phyloP scores from a whole-genome alignment of 1,139 yeast genomes.

The Protomyces inouyei region DNA sequence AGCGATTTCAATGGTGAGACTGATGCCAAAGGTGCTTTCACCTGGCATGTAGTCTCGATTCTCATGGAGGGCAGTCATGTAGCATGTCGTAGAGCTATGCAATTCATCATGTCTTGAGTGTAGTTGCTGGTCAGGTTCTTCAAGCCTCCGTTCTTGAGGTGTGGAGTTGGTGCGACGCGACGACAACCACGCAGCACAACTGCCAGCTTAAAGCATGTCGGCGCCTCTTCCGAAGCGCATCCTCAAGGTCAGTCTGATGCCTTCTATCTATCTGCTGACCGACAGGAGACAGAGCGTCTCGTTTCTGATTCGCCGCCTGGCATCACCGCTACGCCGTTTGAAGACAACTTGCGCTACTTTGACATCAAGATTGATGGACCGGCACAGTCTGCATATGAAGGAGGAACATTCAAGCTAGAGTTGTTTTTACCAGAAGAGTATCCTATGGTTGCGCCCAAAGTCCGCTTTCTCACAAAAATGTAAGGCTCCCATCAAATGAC shows the following conservation, averaged over 20 bases:
- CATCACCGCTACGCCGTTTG: slow-evolving; percentile 85
- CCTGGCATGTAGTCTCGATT: slow-evolving; percentile 5
- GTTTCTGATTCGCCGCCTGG: slow-evolving; percentile 96
- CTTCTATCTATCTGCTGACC: slow-evolving; percentile 5
- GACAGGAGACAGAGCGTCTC: slow-evolving; percentile 79
- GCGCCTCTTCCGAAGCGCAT: slow-evolving; percentile 66
- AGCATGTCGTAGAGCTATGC: background rate
- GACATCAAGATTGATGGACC: slow-evolving; percentile 91
- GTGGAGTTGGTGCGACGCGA: background rate
- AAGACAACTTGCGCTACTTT: slow-evolving; percentile 86
- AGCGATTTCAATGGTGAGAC: slow-evolving; percentile 79
- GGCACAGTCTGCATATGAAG: slow-evolving; percentile 72
- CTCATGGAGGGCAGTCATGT: background rate
- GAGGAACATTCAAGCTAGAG: slow-evolving; percentile 70
- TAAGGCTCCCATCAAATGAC: background rate
- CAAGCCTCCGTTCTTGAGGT: background rate
- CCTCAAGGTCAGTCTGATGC: slow-evolving; percentile 52
- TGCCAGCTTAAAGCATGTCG: slow-evolving; percentile 3
- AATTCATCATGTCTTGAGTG: no score
- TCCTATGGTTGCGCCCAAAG: slow-evolving; percentile 45
- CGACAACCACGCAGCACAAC: background rate
- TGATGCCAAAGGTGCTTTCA: slow-evolving; percentile 47
- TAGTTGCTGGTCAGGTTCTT: no score
- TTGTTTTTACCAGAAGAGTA: slow-evolving; percentile 82
- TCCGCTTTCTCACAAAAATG: slow-evolving; percentile 72